phyloP scores from a whole-genome alignment of 1,139 yeast genomes.

The Geotrichum bryndzae region DNA sequence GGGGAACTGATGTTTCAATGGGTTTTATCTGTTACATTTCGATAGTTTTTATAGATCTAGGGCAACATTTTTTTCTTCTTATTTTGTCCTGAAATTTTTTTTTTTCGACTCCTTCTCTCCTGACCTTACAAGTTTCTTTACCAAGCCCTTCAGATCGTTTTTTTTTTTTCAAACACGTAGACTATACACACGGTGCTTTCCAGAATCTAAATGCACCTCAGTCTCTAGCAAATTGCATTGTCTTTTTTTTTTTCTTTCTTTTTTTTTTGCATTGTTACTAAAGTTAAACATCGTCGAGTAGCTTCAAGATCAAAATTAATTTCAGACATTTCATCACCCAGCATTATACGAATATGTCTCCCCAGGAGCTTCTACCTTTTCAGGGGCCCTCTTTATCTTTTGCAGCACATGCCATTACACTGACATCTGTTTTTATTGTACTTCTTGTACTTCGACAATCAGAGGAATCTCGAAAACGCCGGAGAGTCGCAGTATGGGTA shows the following conservation, averaged over 20 bases:
- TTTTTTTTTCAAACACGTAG: not conserved
- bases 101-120: not conserved
- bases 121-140: not conserved
- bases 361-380: not conserved
- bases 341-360: not conserved
- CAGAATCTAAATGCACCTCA: not conserved
- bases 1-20: not conserved
- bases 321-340: not conserved
- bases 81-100: not conserved
- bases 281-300: not conserved
- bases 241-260: not conserved
- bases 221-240: not conserved
- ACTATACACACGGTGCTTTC: not conserved
- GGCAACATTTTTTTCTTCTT: not conserved
- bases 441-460: conserved; percentile 4
- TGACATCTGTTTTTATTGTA: not conserved
- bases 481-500: conserved; percentile 18
- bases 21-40: not conserved
- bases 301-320: not conserved
- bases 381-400: not conserved
- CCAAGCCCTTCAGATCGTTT: not conserved
- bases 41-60: not conserved
- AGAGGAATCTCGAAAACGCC: conserved; percentile 8
- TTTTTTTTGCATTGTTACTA: not conserved
- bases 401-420: conserved; percentile 3